Evolutionary conservation across 2,329 filamentous ascomycete genomes (phyloP).

Genomic region (Phialophora chinensis): DNA sequence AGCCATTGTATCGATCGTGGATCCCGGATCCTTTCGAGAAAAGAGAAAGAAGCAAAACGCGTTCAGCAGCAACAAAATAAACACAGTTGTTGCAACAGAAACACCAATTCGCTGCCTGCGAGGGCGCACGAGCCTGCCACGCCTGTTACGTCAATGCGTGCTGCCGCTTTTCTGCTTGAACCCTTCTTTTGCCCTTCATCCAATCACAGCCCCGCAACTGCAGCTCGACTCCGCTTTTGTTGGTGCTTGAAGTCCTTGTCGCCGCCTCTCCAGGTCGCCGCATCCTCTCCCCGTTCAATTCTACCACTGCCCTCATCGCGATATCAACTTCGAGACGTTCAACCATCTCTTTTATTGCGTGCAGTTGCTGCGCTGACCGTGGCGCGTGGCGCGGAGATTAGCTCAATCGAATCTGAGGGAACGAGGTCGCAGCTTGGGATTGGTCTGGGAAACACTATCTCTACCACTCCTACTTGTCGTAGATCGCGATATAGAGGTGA

Average conservation of each 20-base stretch:
- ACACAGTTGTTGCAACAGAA: not conserved
- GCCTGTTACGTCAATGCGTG: conserved; percentile 4
- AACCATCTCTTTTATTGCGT: conserved; percentile 3
- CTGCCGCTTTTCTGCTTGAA: conserved; percentile 1
- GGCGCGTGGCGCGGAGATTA: conserved; percentile 16
- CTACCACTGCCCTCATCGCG: not conserved
- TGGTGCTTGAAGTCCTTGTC: conserved; percentile 4
- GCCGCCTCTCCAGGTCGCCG: conserved; percentile 1
- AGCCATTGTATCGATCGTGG: conserved; percentile 62
- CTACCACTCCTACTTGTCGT: conserved; percentile 30
- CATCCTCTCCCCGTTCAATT: conserved; percentile 6
- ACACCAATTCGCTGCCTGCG: not conserved
- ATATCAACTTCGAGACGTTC: conserved; percentile 2
- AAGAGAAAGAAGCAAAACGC: not conserved
- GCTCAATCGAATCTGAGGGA: conserved; percentile 20
- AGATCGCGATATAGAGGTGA: conserved; percentile 38
- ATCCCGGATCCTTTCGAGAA: not conserved
- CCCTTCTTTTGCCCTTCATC: not conserved
- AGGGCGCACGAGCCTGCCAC: not conserved
- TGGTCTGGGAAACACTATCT: conserved; percentile 33
- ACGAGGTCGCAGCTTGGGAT: conserved; percentile 8
- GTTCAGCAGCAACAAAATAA: conserved; percentile 1
- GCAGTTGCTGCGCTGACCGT: conserved; percentile 5
- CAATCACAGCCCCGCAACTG: not conserved
- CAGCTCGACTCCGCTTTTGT: not conserved